Percentiles rank a stretch among this genome's conserved stretches.
phyloP scores from a whole-genome alignment of 305 asterid species.

The Stenogyne calaminthoides region DNA sequence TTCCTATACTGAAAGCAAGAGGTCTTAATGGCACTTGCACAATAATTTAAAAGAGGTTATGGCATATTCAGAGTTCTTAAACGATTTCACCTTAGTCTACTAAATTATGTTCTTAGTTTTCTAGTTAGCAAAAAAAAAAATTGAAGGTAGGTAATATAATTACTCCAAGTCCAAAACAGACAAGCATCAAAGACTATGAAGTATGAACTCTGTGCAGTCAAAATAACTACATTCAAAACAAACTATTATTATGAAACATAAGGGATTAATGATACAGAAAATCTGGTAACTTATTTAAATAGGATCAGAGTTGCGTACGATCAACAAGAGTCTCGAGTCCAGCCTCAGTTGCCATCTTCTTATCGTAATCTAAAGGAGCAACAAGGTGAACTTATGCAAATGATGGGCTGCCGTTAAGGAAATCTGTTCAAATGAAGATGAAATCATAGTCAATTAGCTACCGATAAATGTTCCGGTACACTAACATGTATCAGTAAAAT shows the following conservation, averaged over 20 bases:
- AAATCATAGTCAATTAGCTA: conserved; percentile 21
- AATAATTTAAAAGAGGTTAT: not conserved
- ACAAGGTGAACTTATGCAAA: conserved; percentile 19
- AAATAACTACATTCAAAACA: conserved; percentile 1
- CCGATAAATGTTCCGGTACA: not conserved
- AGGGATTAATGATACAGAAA: conserved; percentile 4
- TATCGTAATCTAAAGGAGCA: conserved; percentile 23
- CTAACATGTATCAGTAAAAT: not conserved
- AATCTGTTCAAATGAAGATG: conserved; percentile 32
- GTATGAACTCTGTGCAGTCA: not conserved
- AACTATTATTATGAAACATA: not conserved
- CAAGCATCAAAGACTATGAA: not conserved
- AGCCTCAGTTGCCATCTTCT: conserved; percentile 62
- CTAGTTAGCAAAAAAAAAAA: not conserved
- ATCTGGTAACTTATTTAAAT: conserved; percentile 11
- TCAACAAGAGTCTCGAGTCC: conserved; percentile 88
- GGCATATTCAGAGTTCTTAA: not conserved
- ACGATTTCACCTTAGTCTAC: not conserved
- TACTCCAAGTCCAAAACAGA: conserved; percentile 5
- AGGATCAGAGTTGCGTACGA: conserved; percentile 48
- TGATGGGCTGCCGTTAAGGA: conserved; percentile 11
- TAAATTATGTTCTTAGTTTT: not conserved
- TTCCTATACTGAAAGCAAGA: not conserved
- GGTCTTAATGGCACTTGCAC: not conserved
- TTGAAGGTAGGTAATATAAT: not conserved